Percentiles rank a stretch among this genome's conserved stretches.
These are phyloP conservation scores for Stachybotrys chlorohalonatus DNA, from an alignment of 2,329 filamentous ascomycete genomes.

Conservation along the genomic window DNA sequence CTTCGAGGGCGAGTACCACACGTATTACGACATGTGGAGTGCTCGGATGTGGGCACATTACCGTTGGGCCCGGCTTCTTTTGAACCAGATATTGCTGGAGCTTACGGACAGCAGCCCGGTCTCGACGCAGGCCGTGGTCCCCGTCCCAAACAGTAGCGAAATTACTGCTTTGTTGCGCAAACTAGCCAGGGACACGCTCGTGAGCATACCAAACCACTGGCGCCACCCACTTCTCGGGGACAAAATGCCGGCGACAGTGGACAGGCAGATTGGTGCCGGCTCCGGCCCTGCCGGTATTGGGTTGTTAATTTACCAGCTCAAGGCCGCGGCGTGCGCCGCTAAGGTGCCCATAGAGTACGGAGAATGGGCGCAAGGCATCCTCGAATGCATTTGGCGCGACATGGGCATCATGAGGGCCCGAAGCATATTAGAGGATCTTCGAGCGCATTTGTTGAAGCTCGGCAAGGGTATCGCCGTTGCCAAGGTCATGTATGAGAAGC, in stretches of 20 bases:
- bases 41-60: slow-evolving; percentile 51
- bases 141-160: slow-evolving; percentile 17
- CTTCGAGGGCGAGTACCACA: slow-evolving; percentile 44
- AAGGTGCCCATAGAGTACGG: slow-evolving; percentile 32
- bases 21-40: slow-evolving; percentile 44
- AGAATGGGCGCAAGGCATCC: slow-evolving; percentile 33
- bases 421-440: slow-evolving; percentile 32
- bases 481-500: not conserved
- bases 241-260: slow-evolving; percentile 23
- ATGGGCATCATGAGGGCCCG: slow-evolving; percentile 43
- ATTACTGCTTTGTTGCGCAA: slow-evolving; percentile 24
- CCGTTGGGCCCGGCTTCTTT: slow-evolving; percentile 47
- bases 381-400: slow-evolving; percentile 40
- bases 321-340: slow-evolving; percentile 35
- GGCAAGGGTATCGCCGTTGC: slow-evolving; percentile 2
- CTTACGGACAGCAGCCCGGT: slow-evolving; percentile 26
- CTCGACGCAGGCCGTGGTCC: slow-evolving; percentile 23
- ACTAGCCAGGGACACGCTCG: slow-evolving; percentile 33
- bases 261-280: slow-evolving; percentile 28
- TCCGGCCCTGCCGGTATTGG: slow-evolving; percentile 39
- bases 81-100: slow-evolving; percentile 39
- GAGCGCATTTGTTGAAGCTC: slow-evolving; percentile 10
- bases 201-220: slow-evolving; percentile 41
- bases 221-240: slow-evolving; percentile 36
- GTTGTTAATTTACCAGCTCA: slow-evolving; percentile 38